phyloP scores from a whole-genome alignment of 2,329 filamentous ascomycete species.

The Apiospora pterosperma region DNA sequence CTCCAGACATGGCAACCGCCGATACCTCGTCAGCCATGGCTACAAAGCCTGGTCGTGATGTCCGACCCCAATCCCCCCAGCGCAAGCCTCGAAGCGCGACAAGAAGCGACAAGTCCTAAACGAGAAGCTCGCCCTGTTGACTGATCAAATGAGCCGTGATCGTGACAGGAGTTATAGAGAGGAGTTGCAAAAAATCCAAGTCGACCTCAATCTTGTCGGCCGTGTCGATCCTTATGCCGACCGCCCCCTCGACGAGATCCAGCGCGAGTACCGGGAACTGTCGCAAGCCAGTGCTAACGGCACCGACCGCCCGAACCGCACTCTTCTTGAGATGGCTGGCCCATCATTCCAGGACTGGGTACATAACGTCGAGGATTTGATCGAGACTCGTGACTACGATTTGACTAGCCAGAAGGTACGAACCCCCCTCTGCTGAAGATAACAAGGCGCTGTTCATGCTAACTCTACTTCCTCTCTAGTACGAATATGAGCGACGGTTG shows the following conservation, averaged over 20 bases:
- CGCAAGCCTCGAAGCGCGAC: conserved; percentile 70
- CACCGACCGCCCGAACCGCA: conserved; percentile 40
- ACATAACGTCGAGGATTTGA: conserved; percentile 79
- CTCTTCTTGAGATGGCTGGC: conserved; percentile 71
- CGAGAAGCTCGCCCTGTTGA: conserved; percentile 74
- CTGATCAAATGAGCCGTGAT: conserved; percentile 74
- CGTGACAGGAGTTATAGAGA: conserved; percentile 82
- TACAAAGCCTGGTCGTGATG: not conserved
- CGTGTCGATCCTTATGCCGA: conserved; percentile 74
- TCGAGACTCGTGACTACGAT: conserved; percentile 83
- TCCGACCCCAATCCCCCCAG: conserved; percentile 3
- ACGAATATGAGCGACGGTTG: conserved; percentile 60
- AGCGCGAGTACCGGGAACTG: conserved; percentile 37
- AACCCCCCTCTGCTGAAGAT: not conserved
- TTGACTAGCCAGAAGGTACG: conserved; percentile 75
- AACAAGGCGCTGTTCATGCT: not conserved
- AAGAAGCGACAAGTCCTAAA: conserved; percentile 81
- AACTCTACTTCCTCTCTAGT: conserved; percentile 35
- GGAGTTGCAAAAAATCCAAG: conserved; percentile 85
- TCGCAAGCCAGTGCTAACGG: conserved; percentile 33
- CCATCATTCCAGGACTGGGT: conserved; percentile 83
- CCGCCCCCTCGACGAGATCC: conserved; percentile 40
- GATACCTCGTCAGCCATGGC: not conserved
- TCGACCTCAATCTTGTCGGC: conserved; percentile 38
- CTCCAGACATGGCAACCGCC: conserved; percentile 1